Evolutionary conservation across 208 protist species (phyloP), one percentile per base, ranked within the genome.

Genomic region (Lotmaria passim): DNA sequence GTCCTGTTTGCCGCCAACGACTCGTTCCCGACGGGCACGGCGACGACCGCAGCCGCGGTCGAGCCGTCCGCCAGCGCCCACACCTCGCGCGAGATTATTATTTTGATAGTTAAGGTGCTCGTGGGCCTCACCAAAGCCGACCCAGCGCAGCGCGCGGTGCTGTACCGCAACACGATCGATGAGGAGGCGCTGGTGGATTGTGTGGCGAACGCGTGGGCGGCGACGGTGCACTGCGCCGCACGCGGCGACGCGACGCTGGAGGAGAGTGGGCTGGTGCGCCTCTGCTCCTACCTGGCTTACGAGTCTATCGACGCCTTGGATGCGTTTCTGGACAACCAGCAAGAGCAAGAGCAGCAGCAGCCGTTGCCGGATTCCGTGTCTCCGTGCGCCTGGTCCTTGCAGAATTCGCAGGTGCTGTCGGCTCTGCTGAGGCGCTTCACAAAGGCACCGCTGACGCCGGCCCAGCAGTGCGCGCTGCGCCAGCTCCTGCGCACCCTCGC

Each of bases 131-230:
- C 58, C 8, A 60, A 65, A 39, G 70, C 65, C 7, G 78, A 82
- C 38, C 71, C 71, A 12, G 38, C 56, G 19, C 59, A 61, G 56
- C 70, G 71, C 4, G 48, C 55, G 19, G n/a, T 78, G 19, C 53
- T 82, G 8, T 82, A 75, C 61, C 61, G 53, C 60, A 44, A 30
- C 53, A 75, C 62, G 7, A 41, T 73, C 24, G 63, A 57, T 28
- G 61, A 73, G 39, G 71, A 79, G n/a, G 61, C 48, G 3, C 71
- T 93, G 5, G 65, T 95, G 34, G 78, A 89, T 50, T 79, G 80
- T 30, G 41, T 78, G 31, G 53, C 69, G 12, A 71, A 81, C 23
- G 81, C 84, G 57, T 94, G 89, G 89, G 23, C 69, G 52, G 50
- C 73, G 19, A 31, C 69, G 41, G 62, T 48, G 60, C 60, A 56